These are phyloP conservation scores for Metrosideros polymorpha DNA, from an alignment of 441 rosid genomes.

Conservation along the genomic window DNA sequence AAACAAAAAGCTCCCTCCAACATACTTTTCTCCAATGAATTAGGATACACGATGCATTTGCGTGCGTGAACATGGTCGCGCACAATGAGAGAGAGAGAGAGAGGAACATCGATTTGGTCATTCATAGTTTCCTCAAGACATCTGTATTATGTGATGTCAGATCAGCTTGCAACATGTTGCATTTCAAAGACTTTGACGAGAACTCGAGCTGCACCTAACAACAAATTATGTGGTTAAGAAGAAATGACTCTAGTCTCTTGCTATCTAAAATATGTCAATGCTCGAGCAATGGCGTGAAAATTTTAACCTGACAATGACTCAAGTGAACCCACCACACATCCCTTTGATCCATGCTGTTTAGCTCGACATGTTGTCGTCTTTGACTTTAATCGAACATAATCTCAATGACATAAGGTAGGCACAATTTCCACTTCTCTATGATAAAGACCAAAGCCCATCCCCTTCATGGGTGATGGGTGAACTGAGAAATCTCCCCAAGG, in stretches of 20 bases:
- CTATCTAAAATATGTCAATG: neutral
- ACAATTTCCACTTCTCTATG: neutral
- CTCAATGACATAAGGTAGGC: neutral
- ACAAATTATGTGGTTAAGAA: neutral
- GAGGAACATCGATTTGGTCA: neutral
- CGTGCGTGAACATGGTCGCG: neutral
- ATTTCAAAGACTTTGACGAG: neutral
- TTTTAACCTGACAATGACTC: neutral
- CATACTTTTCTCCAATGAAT: neutral
- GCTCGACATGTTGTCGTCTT: neutral
- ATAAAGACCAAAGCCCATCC: neutral
- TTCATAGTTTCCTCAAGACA: neutral
- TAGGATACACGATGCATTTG: neutral
- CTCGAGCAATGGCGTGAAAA: neutral
- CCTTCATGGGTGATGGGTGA: neutral
- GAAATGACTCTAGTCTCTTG: neutral
- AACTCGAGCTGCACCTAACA: neutral
- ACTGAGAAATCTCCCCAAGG: neutral
- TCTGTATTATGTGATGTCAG: too few relatives aligned
- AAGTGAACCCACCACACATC: neutral
- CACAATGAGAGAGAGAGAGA: neutral
- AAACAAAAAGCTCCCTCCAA: neutral
- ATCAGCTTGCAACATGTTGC: neutral
- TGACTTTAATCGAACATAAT: neutral
- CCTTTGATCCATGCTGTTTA: neutral